phyloP scores from a whole-genome alignment of 164 flowering plant genomes.

The Akebia trifoliata region DNA sequence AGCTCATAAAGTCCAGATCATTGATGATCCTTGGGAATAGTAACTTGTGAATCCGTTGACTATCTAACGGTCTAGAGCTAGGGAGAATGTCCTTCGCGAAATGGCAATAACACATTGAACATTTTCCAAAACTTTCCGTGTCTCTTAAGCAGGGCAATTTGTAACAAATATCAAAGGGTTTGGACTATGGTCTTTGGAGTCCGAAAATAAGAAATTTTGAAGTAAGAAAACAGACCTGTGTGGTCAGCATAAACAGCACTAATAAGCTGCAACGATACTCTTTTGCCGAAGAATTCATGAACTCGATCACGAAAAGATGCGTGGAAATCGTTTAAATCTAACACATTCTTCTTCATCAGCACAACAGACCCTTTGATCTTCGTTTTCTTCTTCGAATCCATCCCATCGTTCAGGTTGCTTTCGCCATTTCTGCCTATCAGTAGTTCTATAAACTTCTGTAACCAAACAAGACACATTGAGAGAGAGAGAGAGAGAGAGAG shows the following conservation, averaged over 20 bases:
- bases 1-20: too few species aligned
- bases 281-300: slow-evolving; percentile 40
- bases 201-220: background rate
- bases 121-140: too few species aligned
- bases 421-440: background rate
- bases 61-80: too few species aligned
- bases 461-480: background rate
- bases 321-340: slow-evolving; percentile 52
- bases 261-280: slow-evolving; percentile 56
- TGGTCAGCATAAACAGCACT: slow-evolving; percentile 41
- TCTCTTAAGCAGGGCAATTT: too few species aligned
- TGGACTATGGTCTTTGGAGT: too few species aligned
- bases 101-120: too few species aligned
- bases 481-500: too few species aligned
- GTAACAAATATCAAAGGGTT: too few species aligned
- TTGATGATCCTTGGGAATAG: too few species aligned
- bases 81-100: too few species aligned
- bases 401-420: slow-evolving; percentile 5
- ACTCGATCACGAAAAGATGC: slow-evolving; percentile 46
- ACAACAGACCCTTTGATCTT: slow-evolving; percentile 54
- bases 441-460: background rate
- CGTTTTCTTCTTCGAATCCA: background rate
- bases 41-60: too few species aligned
- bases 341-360: slow-evolving; percentile 68
- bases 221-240: slow-evolving; percentile 27